Conservation (phyloP, 2,329 filamentous ascomycete species). For the Penicillium sp. region DNA sequence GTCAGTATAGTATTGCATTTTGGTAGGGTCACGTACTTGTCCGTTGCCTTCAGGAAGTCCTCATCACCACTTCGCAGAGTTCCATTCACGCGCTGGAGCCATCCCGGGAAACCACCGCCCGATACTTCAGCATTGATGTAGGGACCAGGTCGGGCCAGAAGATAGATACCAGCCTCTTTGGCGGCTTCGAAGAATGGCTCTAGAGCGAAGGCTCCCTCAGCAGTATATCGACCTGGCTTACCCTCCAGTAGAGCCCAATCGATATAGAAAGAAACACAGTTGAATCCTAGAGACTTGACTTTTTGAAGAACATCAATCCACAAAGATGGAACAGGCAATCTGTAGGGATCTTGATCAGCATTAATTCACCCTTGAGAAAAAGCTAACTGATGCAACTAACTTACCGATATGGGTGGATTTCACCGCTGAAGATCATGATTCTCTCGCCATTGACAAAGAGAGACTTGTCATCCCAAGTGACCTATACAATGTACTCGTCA, state of each 20-base stretch:
- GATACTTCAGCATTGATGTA: slow-evolving; percentile 77
- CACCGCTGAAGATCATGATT: slow-evolving; percentile 69
- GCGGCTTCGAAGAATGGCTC: slow-evolving; percentile 77
- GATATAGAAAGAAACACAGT: slow-evolving; percentile 73
- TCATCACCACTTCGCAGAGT: slow-evolving; percentile 61
- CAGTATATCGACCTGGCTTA: slow-evolving; percentile 65
- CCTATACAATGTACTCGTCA: slow-evolving; percentile 28
- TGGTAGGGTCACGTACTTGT: slow-evolving; percentile 49
- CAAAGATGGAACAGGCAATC: slow-evolving; percentile 60
- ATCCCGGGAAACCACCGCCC: slow-evolving; percentile 78
- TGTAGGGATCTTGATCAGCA: slow-evolving; percentile 19
- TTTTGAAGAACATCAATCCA: slow-evolving; percentile 78
- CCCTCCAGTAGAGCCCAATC: slow-evolving; percentile 78
- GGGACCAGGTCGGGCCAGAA: slow-evolving; percentile 68
- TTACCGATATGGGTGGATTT: slow-evolving; percentile 67
- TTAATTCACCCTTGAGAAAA: not conserved
- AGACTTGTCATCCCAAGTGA: slow-evolving; percentile 72
- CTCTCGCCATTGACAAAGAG: slow-evolving; percentile 68
- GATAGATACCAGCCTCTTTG: slow-evolving; percentile 68
- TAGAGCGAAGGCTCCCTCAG: slow-evolving; percentile 69
- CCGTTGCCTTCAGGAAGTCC: slow-evolving; percentile 64
- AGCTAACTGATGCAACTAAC: not conserved
- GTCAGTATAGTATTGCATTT: no score
- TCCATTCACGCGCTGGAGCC: slow-evolving; percentile 68
- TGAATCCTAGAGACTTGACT: slow-evolving; percentile 77